Evolutionary conservation across 2,329 filamentous ascomycete species (phyloP).

Genomic region (Teratosphaeria viscida): DNA sequence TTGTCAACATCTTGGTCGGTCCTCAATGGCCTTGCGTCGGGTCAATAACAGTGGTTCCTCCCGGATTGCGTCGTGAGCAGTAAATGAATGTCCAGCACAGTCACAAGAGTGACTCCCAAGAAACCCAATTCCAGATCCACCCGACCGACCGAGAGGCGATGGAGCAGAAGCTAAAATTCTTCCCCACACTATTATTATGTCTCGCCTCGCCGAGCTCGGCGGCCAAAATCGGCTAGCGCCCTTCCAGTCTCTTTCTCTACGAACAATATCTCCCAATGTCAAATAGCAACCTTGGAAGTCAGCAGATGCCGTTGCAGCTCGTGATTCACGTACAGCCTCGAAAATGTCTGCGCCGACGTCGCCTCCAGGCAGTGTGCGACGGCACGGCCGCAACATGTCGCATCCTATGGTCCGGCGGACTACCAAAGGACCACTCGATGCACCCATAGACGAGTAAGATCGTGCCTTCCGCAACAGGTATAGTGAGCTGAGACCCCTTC

Average conservation of each 20-base stretch:
- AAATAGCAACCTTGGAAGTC: not conserved
- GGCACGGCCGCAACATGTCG: conserved; percentile 21
- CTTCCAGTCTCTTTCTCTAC: not conserved
- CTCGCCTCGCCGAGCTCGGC: not conserved
- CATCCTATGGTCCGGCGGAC: conserved; percentile 48
- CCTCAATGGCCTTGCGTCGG: not conserved
- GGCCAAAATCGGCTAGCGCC: not conserved
- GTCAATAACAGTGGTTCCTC: not conserved
- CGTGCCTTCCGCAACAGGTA: not conserved
- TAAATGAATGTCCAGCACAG: not conserved
- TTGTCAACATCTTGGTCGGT: not conserved
- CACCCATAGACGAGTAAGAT: conserved; percentile 53
- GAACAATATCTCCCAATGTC: not conserved
- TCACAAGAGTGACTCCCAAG: not conserved
- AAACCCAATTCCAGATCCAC: not conserved
- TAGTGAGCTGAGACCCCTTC: conserved; percentile 11
- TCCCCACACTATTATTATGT: not conserved
- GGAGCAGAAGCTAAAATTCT: not conserved
- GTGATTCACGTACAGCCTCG: not conserved
- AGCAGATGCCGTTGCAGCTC: too few species aligned
- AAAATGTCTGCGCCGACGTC: conserved; percentile 16
- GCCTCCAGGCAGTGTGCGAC: conserved; percentile 17
- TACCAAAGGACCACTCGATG: conserved; percentile 69
- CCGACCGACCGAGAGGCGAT: not conserved
- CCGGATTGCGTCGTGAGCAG: not conserved